Conservation (phyloP, 441 rosid genomes). For the Aquilaria agallochum region DNA sequence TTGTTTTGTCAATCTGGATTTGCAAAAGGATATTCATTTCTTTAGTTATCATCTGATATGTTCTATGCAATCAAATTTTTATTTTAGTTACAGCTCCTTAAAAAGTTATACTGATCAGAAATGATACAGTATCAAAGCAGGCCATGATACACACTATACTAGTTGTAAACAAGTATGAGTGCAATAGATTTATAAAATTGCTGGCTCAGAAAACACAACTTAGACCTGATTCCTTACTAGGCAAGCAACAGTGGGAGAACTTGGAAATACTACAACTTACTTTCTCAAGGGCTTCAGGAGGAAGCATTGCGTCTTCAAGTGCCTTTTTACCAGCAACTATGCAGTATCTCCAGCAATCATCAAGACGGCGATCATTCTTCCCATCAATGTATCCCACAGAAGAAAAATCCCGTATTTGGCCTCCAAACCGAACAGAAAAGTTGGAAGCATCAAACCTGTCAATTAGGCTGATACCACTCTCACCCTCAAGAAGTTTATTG, state of each 20-base stretch:
- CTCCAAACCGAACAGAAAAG: constrained; percentile 49
- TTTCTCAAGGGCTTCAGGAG: constrained; percentile 37
- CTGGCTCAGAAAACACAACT: no score
- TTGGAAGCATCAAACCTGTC: constrained; percentile 55
- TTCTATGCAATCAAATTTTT: background rate
- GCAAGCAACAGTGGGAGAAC: no score
- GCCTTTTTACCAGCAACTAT: constrained; percentile 55
- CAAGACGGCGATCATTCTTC: constrained; percentile 65
- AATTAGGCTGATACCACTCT: constrained; percentile 53
- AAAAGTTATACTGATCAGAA: no score
- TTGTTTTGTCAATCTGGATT: constrained; percentile 49
- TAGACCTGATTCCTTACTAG: no score
- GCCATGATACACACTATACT: no score
- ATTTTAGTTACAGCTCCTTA: background rate
- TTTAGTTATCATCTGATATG: background rate
- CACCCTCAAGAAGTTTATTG: constrained; percentile 50
- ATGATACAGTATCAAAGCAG: no score
- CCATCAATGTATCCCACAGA: constrained; percentile 58
- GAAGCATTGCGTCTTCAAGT: constrained; percentile 47
- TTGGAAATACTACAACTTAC: constrained; percentile 20
- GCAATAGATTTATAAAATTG: no score
- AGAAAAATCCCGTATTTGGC: constrained; percentile 54
- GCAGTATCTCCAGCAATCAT: constrained; percentile 68
- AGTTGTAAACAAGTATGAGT: no score
- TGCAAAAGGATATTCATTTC: background rate